Base-by-base conservation (phyloP, 495 filamentous ascomycete genomes). In the Viridothelium virens region DNA sequence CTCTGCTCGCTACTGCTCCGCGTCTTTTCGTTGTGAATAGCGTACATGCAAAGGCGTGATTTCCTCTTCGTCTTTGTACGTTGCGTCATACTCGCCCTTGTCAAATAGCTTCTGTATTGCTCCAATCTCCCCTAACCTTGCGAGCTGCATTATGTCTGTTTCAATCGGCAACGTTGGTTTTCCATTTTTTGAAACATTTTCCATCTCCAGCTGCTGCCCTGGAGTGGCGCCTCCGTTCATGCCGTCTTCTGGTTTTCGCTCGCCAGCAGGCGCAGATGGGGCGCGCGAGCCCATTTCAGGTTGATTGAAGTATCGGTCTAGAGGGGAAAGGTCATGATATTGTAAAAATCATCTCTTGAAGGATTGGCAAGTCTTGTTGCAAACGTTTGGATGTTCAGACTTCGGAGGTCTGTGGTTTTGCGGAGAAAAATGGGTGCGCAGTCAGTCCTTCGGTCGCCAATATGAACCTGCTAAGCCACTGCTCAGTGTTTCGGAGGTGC, bases 21-120 rank as follows among this genome's bases (percentile, higher is more conserved):
- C 67, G 53, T 34, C n/a, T 33, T 63, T n/a, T 38, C 11, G 18
- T 38, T 38, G 14, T 16, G 34, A 62, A 11, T n/a, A 62, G 76
- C 87, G 69, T 82, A 98, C 94, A 82, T 98, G 94, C 77, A 98
- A 79, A 62, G 94, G 92, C 50, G 92, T 97, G 71, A 97, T 95
- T 70, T 88, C 90, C 75, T 98, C 90, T 62, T 88, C 91, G 73
- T 97, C 95, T 66, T 81, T 83, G 74, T 94, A 91, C 61, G 82
- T 87, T 34, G 90, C 90, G 69, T 89, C 86, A 75, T 84, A 90
- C 64, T 90, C 94, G 70, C 89, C 87, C 63, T 81, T 84, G 67
- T 90, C 89, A 70, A 96, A 92, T 36, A 98, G 80, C 79, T 86
- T 92, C 78, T 95, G 89, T 82, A 98, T 93, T 39, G 83, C 88